Evolutionary conservation across 2,329 filamentous ascomycete genomes (phyloP).

Genomic region (Colletotrichum lindemuthianum): DNA sequence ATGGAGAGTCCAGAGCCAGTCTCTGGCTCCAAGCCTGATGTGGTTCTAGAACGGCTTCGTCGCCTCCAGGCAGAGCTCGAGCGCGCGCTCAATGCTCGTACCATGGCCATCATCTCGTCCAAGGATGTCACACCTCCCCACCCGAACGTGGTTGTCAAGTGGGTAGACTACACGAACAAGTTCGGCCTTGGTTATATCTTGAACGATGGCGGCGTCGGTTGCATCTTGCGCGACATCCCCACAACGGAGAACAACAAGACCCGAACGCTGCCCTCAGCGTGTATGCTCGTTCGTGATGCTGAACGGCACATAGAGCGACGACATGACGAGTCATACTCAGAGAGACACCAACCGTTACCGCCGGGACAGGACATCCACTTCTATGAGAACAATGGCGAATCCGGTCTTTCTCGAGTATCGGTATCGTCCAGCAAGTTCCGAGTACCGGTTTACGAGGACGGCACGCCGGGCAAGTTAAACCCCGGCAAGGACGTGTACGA

Average conservation of each 20-base stretch:
- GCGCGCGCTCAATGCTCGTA: constrained; percentile 69
- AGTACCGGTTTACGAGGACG: constrained; percentile 64
- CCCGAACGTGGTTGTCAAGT: constrained; percentile 77
- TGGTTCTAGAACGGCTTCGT: constrained; percentile 64
- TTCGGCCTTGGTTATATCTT: constrained; percentile 87
- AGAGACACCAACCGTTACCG: constrained; percentile 71
- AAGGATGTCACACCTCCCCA: constrained; percentile 64
- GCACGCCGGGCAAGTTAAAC: constrained; percentile 69
- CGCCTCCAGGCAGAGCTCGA: constrained; percentile 70
- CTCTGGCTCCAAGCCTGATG: constrained; percentile 65
- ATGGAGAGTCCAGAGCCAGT: constrained; percentile 61
- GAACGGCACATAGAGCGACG: constrained; percentile 75
- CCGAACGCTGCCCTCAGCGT: constrained; percentile 72
- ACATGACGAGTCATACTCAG: constrained; percentile 63
- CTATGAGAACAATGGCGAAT: constrained; percentile 75
- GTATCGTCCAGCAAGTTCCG: constrained; percentile 72
- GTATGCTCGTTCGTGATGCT: constrained; percentile 76
- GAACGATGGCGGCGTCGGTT: constrained; percentile 83
- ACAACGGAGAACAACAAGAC: constrained; percentile 60
- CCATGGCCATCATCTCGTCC: constrained; percentile 68
- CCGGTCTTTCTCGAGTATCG: constrained; percentile 70
- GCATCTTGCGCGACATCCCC: constrained; percentile 68
- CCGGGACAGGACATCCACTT: constrained; percentile 75
- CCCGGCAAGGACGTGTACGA: constrained; percentile 73
- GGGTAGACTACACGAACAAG: constrained; percentile 91